Evolutionary conservation across 2,329 filamentous ascomycete species (phyloP).

Genomic region (Pseudopyricularia cyperi): DNA sequence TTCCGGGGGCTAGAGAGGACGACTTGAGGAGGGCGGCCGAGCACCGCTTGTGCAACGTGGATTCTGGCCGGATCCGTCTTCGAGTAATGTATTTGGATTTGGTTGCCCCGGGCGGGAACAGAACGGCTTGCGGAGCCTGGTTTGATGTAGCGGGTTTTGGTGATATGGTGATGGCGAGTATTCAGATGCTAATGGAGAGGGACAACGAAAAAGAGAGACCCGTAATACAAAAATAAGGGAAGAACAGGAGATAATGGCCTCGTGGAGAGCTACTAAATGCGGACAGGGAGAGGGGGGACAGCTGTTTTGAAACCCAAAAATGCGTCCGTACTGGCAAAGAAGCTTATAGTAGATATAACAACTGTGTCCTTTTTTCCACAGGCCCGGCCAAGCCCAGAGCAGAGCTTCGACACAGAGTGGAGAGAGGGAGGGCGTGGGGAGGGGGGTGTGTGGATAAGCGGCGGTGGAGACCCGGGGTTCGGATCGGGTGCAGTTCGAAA

Average conservation of each 20-base stretch:
- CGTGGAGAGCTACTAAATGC: not conserved
- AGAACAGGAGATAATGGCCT: not conserved
- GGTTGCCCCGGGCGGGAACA: not conserved
- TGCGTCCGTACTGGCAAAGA: not conserved
- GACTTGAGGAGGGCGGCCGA: not conserved
- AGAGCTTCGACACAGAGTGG: not conserved
- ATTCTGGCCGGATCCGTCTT: not conserved
- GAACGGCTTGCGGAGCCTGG: not conserved
- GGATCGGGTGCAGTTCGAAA: not conserved
- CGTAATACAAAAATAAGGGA: too few relatives aligned
- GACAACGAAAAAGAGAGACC: not conserved
- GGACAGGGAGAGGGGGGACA: slow-evolving; percentile 1
- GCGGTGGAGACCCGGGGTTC: not conserved
- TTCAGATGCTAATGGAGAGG: too few relatives aligned
- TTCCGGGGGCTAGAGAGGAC: not conserved
- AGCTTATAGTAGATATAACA: slow-evolving; percentile 4
- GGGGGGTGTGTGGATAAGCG: not conserved
- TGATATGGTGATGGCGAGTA: not conserved
- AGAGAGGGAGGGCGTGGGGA: too few relatives aligned
- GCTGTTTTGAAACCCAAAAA: not conserved
- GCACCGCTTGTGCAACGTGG: not conserved
- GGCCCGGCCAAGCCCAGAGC: not conserved
- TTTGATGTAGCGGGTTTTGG: not conserved
- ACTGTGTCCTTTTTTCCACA: slow-evolving; percentile 4
- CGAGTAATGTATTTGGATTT: not conserved